Conservation (phyloP, 2,329 filamentous ascomycete species). For the Ceratocystis albifundus region DNA sequence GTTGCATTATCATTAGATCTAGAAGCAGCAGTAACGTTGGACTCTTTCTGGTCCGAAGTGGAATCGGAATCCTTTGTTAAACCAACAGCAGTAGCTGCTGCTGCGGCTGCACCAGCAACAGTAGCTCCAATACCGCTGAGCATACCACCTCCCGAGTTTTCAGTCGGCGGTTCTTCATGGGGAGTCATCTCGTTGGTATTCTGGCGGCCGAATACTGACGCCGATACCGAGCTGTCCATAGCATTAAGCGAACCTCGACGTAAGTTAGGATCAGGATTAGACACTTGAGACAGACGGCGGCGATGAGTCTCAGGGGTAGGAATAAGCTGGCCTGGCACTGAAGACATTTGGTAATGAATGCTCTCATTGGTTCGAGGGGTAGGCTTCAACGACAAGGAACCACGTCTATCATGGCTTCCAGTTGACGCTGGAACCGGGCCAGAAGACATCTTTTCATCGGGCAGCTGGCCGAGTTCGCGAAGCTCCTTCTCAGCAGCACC, state of each 20-base stretch:
- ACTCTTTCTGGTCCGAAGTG: background rate
- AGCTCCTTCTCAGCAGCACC: conserved; percentile 45
- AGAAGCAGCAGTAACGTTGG: background rate
- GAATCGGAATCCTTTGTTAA: conserved; percentile 10
- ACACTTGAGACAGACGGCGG: conserved; percentile 14
- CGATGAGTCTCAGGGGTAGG: conserved; percentile 17
- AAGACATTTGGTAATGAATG: conserved; percentile 16
- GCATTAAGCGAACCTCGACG: conserved; percentile 8
- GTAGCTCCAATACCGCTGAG: conserved; percentile 19
- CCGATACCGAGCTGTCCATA: background rate
- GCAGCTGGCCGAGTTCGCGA: conserved; percentile 32
- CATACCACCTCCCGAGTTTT: conserved; percentile 12
- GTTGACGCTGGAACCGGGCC: background rate
- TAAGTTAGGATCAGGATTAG: conserved; percentile 1
- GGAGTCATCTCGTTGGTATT: background rate
- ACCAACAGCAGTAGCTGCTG: conserved; percentile 20
- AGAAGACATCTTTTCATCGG: background rate
- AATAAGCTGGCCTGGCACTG: conserved; percentile 19
- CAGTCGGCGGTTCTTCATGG: background rate
- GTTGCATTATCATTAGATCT: background rate
- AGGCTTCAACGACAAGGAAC: conserved; percentile 13
- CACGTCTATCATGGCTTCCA: conserved; percentile 10
- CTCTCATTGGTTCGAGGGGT: conserved; percentile 15
- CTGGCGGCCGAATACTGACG: background rate
- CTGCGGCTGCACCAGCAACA: conserved; percentile 22